Base-by-base conservation (phyloP, 345 rosid genomes). In the Eucalyptus dawsonii region DNA sequence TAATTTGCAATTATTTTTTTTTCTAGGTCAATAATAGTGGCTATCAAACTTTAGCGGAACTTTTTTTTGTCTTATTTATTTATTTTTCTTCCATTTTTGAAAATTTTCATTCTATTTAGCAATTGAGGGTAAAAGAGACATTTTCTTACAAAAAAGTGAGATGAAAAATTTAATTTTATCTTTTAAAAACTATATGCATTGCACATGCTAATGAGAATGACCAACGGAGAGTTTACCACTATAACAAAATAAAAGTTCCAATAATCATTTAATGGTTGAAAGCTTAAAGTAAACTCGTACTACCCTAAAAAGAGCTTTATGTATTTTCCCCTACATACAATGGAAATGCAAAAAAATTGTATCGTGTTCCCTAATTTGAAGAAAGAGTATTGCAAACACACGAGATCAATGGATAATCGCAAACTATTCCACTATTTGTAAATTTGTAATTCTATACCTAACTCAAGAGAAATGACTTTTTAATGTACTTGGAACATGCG, bases 171-270 rank as follows among this genome's bases (percentile, higher is more conserved):
- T 7, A 65, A 65, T 65, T 65, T 29, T 65, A 14, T 31, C 37
- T n/a, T 65, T n/a, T n/a, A 65, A 65, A 14, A 60, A 27, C 14
- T 7, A 60, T n/a, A 15, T 65, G 19, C 37, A 65, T 65, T 65
- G 37, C 76, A 65, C 37, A 7, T 65, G 76, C 3, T n/a, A 65
- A 65, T 7, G 3, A 14, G 14, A 29, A 65, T 14, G 17, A 65
- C 6, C 9, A 65, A n/a, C 0, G 1, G 6, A n/a, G 21, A n/a
- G 37, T 14, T 65, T n/a, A n/a, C 5, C 6, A n/a, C 10, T 13
- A 31, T 65, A 16, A 65, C 27, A 76, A 11, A 37, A 37, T 11
- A 6, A 37, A 21, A 76, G 8, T 76, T 40, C 14, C 2, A 76
- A 13, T 5, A 3, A 76, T 37, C 29, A 11, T 72, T 7, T 37